Conservation (phyloP, 148 eudicot genomes). For the Rhododendron henanense region DNA sequence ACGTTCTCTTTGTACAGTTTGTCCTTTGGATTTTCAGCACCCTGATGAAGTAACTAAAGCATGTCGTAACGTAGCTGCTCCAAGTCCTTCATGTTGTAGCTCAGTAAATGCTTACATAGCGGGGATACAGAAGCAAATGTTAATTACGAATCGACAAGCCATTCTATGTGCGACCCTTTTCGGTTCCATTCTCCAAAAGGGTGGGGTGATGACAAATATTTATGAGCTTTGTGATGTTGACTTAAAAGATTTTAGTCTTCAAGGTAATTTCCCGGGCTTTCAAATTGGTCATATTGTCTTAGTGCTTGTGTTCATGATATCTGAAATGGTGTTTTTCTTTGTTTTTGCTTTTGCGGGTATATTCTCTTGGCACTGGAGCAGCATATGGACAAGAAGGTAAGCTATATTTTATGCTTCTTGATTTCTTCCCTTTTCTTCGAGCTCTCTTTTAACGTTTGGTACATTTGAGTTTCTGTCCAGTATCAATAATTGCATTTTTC, state of each 20-base stretch:
- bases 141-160: constrained; percentile 93
- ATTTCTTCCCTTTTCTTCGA: background rate
- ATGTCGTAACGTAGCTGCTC: constrained; percentile 80
- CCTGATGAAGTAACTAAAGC: constrained; percentile 74
- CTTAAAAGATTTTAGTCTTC: constrained; percentile 85
- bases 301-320: constrained; percentile 9
- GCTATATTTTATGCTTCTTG: constrained; percentile 9
- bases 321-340: constrained; percentile 24
- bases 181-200: constrained; percentile 73
- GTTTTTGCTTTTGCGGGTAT: constrained; percentile 3
- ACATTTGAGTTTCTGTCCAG: background rate
- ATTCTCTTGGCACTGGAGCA: constrained; percentile 39
- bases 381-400: constrained; percentile 80
- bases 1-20: constrained; percentile 43
- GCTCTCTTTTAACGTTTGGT: background rate
- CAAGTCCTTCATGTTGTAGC: constrained; percentile 88
- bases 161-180: constrained; percentile 79
- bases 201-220: constrained; percentile 79
- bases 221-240: constrained; percentile 96
- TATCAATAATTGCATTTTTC: background rate
- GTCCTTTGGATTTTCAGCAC: constrained; percentile 71
- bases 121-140: constrained; percentile 79
- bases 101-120: constrained; percentile 67
- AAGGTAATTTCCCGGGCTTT: constrained; percentile 43
- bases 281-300: background rate